A percentile compares a stretch with the other conserved stretches of the same genome.
These are phyloP conservation scores for Saturnispora sekii DNA, from an alignment of 805 yeast genomes.

Conservation along the genomic window DNA sequence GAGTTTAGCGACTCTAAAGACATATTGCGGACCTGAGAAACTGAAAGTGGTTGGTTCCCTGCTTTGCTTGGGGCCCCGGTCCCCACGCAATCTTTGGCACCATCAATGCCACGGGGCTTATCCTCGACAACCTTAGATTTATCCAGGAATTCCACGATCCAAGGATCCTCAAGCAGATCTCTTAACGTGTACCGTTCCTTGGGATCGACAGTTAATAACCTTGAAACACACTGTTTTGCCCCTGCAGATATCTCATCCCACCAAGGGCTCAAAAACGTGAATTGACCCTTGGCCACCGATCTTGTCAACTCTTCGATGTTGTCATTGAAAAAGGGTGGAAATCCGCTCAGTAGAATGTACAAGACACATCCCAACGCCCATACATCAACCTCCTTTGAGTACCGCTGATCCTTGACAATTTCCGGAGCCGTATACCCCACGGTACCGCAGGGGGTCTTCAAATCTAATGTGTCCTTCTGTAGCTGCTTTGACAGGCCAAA, in stretches of 20 bases:
- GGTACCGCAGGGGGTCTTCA: conserved; percentile 95
- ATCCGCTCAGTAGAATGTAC: conserved; percentile 89
- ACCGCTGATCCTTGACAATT: conserved; percentile 86
- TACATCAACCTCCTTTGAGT: conserved; percentile 93
- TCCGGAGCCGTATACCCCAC: conserved; percentile 99
- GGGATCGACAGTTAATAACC: conserved; percentile 64
- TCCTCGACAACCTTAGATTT: conserved; percentile 17
- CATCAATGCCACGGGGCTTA: too few relatives aligned
- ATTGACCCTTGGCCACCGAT: conserved; percentile 73
- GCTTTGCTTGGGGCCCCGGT: too few relatives aligned
- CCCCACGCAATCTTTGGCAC: too few relatives aligned
- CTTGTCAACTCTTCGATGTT: conserved; percentile 63
- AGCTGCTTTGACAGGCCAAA: conserved; percentile 91
- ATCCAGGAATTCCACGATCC: conserved; percentile 39
- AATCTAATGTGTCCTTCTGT: conserved; percentile 54
- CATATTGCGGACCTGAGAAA: neutral
- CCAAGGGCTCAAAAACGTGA: conserved; percentile 72
- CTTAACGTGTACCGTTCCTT: conserved; percentile 57
- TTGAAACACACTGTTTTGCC: conserved; percentile 63
- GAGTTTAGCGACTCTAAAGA: neutral
- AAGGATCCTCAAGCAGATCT: conserved; percentile 65
- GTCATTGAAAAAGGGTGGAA: conserved; percentile 94
- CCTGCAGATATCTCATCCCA: conserved; percentile 72
- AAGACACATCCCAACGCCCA: conserved; percentile 98
- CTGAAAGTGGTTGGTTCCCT: neutral